Evolutionary conservation across 2,329 filamentous ascomycete species (phyloP).

Genomic region (Hypoxylon sp.): DNA sequence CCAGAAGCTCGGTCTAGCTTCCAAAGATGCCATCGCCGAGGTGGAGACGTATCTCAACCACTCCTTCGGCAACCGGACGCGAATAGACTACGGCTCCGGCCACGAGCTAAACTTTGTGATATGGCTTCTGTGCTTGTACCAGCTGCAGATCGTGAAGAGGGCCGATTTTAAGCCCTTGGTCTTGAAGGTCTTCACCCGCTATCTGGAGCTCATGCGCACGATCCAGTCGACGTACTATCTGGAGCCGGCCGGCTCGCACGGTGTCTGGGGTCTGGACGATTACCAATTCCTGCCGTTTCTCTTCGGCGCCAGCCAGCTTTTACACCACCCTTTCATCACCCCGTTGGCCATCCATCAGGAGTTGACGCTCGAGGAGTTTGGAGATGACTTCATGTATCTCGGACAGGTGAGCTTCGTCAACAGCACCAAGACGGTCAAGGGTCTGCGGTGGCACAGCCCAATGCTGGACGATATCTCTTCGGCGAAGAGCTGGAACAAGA

Average conservation of each 20-base stretch:
- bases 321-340: constrained; percentile 83
- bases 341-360: constrained; percentile 86
- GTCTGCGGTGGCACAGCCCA: constrained; percentile 92
- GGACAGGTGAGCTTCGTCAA: constrained; percentile 95
- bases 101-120: constrained; percentile 98
- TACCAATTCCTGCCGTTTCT: constrained; percentile 97
- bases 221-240: constrained; percentile 95
- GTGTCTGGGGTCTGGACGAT: constrained; percentile 97
- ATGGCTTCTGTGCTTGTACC: constrained; percentile 94
- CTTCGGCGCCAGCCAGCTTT: constrained; percentile 89
- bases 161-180: constrained; percentile 78
- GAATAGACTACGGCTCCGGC: constrained; percentile 96
- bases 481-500: constrained; percentile 88
- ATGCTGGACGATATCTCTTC: constrained; percentile 98
- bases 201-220: constrained; percentile 85
- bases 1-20: constrained; percentile 61
- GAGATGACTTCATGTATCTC: constrained; percentile 85
- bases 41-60: constrained; percentile 81
- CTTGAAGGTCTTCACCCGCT: constrained; percentile 80
- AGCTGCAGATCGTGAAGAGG: constrained; percentile 70
- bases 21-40: constrained; percentile 69
- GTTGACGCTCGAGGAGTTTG: constrained; percentile 86
- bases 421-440: constrained; percentile 93
- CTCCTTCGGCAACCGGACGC: constrained; percentile 83
- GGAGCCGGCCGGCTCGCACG: constrained; percentile 94